Evolutionary conservation across 305 asterid genomes (phyloP).

Genomic region (Rubia tinctorum): DNA sequence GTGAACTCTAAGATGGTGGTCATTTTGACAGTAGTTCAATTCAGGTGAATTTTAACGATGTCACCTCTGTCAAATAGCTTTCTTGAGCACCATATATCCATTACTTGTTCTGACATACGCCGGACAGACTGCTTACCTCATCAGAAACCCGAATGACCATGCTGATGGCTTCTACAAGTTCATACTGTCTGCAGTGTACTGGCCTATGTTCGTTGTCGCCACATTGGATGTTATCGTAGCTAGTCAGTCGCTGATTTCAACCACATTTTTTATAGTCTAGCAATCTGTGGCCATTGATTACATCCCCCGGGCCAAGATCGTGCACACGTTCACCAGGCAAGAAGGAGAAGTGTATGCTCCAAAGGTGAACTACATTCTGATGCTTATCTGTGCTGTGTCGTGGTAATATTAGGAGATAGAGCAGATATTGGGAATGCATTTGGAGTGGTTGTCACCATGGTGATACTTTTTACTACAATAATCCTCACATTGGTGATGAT

Average conservation of each 20-base stretch:
- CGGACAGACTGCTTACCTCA: constrained; percentile 43
- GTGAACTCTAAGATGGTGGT: constrained; percentile 16
- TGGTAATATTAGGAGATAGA: constrained; percentile 27
- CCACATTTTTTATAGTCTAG: too few relatives aligned
- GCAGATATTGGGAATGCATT: constrained; percentile 33
- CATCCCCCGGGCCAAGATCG: constrained; percentile 2
- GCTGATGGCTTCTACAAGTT: constrained; percentile 41
- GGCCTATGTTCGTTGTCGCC: too few relatives aligned
- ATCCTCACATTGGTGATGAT: too few relatives aligned
- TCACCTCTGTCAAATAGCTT: constrained; percentile 29
- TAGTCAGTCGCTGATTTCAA: too few relatives aligned
- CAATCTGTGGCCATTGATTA: too few relatives aligned
- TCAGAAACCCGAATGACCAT: constrained; percentile 39
- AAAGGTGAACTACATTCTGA: constrained; percentile 37
- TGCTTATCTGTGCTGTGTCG: constrained; percentile 43
- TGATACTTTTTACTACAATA: too few relatives aligned
- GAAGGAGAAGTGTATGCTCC: constrained; percentile 48
- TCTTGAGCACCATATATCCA: constrained; percentile 36
- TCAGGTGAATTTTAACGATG: too few relatives aligned
- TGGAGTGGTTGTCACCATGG: constrained; percentile 43
- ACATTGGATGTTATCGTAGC: too few relatives aligned
- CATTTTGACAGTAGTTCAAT: too few relatives aligned
- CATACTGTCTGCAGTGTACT: constrained; percentile 18
- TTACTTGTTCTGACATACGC: constrained; percentile 43
- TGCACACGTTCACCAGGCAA: constrained; percentile 38